Evolutionary conservation across 1,284 basidiomycete genomes (phyloP).

Genomic region (Hemileia vastatrix): DNA sequence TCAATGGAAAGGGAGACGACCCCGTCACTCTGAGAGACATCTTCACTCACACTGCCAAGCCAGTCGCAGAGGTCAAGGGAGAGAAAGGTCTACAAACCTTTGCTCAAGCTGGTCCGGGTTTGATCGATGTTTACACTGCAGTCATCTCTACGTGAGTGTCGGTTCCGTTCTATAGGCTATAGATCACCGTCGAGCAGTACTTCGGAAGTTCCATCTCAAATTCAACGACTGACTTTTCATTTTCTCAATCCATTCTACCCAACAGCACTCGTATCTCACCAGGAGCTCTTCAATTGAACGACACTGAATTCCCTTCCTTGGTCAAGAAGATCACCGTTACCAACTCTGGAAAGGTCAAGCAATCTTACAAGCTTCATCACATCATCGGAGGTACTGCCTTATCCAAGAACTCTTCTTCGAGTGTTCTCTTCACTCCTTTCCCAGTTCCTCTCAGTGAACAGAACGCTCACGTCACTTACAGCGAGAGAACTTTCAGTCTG

Average conservation of each 20-base stretch:
- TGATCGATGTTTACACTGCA: constrained; percentile 58
- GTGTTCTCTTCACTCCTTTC: constrained; percentile 40
- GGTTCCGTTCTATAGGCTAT: no score
- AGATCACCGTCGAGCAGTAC: no score
- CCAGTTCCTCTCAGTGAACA: constrained; percentile 51
- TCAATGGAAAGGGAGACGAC: constrained; percentile 49
- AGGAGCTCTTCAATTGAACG: constrained; percentile 58
- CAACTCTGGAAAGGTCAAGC: constrained; percentile 32
- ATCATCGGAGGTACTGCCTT: constrained; percentile 44
- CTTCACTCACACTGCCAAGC: constrained; percentile 55
- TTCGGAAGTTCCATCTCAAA: no score
- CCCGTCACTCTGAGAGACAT: constrained; percentile 50
- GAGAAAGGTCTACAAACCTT: constrained; percentile 54
- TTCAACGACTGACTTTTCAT: no score
- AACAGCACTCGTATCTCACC: constrained; percentile 55
- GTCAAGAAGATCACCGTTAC: constrained; percentile 31
- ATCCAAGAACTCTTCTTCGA: constrained; percentile 46
- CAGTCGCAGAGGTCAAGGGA: constrained; percentile 50
- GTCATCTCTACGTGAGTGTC: constrained; percentile 52
- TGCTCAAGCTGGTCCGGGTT: constrained; percentile 58
- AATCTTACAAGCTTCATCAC: constrained; percentile 34
- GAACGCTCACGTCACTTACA: constrained; percentile 49
- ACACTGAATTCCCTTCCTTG: constrained; percentile 50
- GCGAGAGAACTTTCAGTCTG: constrained; percentile 42
- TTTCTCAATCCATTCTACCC: no score